Evolutionary conservation across 2,329 filamentous ascomycete genomes (phyloP).

Genomic region (Teratosphaeria gauchensis): DNA sequence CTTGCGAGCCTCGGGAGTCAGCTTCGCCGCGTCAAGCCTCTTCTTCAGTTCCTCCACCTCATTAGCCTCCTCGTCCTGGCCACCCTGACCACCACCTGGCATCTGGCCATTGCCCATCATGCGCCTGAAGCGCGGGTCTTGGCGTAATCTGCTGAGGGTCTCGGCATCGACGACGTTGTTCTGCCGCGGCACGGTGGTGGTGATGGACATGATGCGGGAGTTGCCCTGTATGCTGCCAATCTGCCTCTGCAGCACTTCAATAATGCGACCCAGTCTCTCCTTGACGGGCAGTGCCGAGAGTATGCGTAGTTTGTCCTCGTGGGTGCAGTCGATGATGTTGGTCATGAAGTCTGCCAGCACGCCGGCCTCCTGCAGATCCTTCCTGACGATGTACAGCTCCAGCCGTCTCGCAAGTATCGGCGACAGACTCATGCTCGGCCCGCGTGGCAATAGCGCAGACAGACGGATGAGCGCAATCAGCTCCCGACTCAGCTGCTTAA

Average conservation of each 20-base stretch:
- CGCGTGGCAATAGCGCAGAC: slow-evolving; percentile 70
- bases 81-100: slow-evolving; percentile 37
- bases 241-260: slow-evolving; percentile 74
- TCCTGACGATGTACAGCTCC: slow-evolving; percentile 76
- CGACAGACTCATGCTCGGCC: slow-evolving; percentile 57
- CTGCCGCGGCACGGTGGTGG: slow-evolving; percentile 38
- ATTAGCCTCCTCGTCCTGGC: slow-evolving; percentile 71
- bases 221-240: slow-evolving; percentile 76
- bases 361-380: slow-evolving; percentile 73
- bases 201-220: slow-evolving; percentile 73
- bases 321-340: slow-evolving; percentile 75
- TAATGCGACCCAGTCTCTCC: slow-evolving; percentile 67
- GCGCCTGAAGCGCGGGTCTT: slow-evolving; percentile 31
- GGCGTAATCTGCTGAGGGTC: slow-evolving; percentile 33
- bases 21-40: slow-evolving; percentile 68
- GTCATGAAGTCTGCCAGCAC: slow-evolving; percentile 92
- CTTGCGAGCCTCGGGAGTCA: slow-evolving; percentile 77
- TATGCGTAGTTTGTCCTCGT: slow-evolving; percentile 85
- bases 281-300: slow-evolving; percentile 72
- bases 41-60: slow-evolving; percentile 89
- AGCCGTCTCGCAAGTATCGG: slow-evolving; percentile 78
- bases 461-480: slow-evolving; percentile 75
- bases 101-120: slow-evolving; percentile 22
- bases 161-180: slow-evolving; percentile 34
- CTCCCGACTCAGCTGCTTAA: slow-evolving; percentile 79